Conservation (phyloP, 2,329 filamentous ascomycete species). For the Paecilomyces formosus region DNA sequence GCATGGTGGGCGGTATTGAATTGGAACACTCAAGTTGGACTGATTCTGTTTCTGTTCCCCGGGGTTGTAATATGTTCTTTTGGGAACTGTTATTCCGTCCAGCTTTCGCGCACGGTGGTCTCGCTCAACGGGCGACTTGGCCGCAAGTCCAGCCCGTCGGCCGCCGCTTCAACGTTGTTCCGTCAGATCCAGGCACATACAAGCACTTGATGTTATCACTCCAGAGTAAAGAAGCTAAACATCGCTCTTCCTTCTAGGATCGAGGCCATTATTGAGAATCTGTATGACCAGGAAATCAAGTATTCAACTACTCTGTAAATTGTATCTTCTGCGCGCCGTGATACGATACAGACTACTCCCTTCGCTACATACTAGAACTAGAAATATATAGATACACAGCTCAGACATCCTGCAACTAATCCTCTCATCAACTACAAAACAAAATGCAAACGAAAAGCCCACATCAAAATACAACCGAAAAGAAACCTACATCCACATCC, state of each 20-base stretch:
- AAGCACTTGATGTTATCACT: background rate
- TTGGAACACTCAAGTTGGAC: background rate
- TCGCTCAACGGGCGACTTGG: background rate
- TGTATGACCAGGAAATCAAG: too few relatives aligned
- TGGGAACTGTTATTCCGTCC: slow-evolving; percentile 10
- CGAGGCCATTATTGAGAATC: background rate
- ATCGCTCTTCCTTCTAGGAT: background rate
- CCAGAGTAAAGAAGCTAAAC: background rate
- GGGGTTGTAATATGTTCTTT: background rate
- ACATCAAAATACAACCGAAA: background rate
- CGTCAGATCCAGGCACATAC: slow-evolving; percentile 8
- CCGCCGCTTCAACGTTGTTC: slow-evolving; percentile 16
- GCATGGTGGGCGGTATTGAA: slow-evolving; percentile 45
- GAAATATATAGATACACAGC: too few relatives aligned
- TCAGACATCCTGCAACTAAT: too few relatives aligned
- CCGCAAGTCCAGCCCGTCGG: slow-evolving; percentile 1
- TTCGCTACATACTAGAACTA: too few relatives aligned
- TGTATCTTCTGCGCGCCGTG: background rate
- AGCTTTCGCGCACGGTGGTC: slow-evolving; percentile 13
- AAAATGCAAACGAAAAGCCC: background rate
- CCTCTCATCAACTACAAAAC: background rate
- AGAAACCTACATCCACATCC: background rate
- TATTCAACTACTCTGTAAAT: too few relatives aligned
- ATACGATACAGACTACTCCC: background rate
- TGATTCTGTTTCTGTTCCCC: background rate